Evolutionary conservation across 805 yeast genomes (phyloP).

Genomic region (Monosporozyma solicola): DNA sequence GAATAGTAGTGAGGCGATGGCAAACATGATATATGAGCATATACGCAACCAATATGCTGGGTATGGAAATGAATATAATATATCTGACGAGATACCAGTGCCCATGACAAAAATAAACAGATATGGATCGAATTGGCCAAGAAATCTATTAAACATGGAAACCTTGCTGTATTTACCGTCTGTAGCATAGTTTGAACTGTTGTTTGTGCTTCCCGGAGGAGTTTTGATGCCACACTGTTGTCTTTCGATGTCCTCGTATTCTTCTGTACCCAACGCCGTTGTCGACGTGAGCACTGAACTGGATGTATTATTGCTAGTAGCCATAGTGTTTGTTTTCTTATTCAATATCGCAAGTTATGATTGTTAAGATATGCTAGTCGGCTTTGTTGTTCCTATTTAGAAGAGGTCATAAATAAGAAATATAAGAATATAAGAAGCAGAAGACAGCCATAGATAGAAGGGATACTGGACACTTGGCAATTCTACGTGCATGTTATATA

Average conservation of each 20-base stretch:
- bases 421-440: background rate
- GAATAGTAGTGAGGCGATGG: constrained; percentile 43
- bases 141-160: constrained; percentile 1
- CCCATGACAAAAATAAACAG: constrained; percentile 82
- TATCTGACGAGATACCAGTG: constrained; percentile 58
- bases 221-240: background rate
- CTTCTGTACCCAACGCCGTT: background rate
- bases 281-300: background rate
- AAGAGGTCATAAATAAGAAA: background rate
- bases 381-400: background rate
- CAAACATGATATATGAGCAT: constrained; percentile 57
- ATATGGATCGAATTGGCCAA: constrained; percentile 37
- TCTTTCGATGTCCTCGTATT: background rate
- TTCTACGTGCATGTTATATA: too few relatives aligned
- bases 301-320: background rate
- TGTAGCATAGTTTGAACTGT: background rate
- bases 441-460: too few relatives aligned
- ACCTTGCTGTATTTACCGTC: background rate
- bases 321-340: background rate
- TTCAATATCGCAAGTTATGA: background rate
- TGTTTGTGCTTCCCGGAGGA: background rate
- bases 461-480: too few relatives aligned
- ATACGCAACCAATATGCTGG: constrained; percentile 48
- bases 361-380: background rate
- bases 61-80: constrained; percentile 60